phyloP scores from a whole-genome alignment of 1,139 yeast genomes.

The Pichia sp. region DNA sequence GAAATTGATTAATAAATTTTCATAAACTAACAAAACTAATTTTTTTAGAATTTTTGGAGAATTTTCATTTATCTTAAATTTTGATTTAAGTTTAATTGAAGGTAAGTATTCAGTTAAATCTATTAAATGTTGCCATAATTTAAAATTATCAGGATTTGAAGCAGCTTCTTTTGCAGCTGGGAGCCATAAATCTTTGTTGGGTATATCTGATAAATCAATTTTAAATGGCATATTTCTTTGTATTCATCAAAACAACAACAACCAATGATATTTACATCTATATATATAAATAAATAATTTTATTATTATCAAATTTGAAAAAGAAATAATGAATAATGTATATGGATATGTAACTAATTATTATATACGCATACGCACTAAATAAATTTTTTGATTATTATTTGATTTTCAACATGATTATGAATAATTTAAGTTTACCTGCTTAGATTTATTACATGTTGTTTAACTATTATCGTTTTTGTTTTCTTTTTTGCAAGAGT shows the following conservation, averaged over 20 bases:
- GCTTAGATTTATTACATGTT: too few species aligned
- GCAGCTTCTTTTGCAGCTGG: constrained; percentile 20
- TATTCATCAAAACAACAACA: background rate
- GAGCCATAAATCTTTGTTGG: constrained; percentile 19
- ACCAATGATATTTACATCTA: background rate
- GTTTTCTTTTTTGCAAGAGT: background rate
- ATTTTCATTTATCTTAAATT: background rate
- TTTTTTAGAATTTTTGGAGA: constrained; percentile 7
- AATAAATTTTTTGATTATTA: too few species aligned
- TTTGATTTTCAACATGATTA: too few species aligned
- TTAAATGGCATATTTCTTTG: background rate
- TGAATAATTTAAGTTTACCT: too few species aligned
- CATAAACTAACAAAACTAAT: constrained; percentile 46
- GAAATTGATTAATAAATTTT: constrained; percentile 50
- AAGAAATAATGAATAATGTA: too few species aligned
- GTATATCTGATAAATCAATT: constrained; percentile 3
- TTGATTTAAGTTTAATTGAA: constrained; percentile 12
- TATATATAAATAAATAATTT: too few species aligned
- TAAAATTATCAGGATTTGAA: constrained; percentile 25
- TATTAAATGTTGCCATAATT: constrained; percentile 28
- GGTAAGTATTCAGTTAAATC: constrained; percentile 23
- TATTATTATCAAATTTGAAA: too few species aligned
- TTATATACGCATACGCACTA: too few species aligned
- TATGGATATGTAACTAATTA: too few species aligned
- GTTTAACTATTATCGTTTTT: background rate